Evolutionary conservation across 2,329 filamentous ascomycete genomes (phyloP).

Genomic region (Trichoderma guizhouense): DNA sequence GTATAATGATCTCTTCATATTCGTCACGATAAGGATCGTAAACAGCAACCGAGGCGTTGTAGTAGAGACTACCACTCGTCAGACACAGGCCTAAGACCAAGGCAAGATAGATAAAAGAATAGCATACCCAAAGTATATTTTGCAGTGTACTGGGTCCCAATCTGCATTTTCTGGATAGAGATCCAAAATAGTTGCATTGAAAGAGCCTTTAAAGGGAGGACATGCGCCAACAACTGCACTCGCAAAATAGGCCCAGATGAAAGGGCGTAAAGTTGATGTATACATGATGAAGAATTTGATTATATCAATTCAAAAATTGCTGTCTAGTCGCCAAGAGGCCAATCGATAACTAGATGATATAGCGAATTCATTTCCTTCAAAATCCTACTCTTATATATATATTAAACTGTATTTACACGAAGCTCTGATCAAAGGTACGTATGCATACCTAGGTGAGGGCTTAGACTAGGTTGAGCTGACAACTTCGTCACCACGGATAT

Average conservation of each 20-base stretch:
- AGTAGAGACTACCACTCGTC: background rate
- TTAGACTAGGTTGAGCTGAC: background rate
- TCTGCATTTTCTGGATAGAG: background rate
- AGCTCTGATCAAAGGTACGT: background rate
- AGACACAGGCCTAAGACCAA: background rate
- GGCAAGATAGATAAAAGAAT: background rate
- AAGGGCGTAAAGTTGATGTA: background rate
- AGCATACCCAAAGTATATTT: slow-evolving; percentile 1
- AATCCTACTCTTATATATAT: background rate
- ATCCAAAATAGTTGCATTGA: background rate
- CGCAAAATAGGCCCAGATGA: background rate
- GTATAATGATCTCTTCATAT: background rate
- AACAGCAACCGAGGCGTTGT: background rate
- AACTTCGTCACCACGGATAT: background rate
- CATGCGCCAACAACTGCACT: background rate
- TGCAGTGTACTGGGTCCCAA: background rate
- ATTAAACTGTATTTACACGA: background rate
- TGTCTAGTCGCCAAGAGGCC: background rate
- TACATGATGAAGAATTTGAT: background rate
- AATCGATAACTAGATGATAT: background rate
- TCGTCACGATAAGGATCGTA: background rate
- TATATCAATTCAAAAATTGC: background rate
- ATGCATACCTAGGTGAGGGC: background rate
- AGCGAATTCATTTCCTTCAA: background rate
- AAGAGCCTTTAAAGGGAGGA: background rate